Base-by-base conservation (phyloP, 148 eudicot genomes). In the Spergularia marina region DNA sequence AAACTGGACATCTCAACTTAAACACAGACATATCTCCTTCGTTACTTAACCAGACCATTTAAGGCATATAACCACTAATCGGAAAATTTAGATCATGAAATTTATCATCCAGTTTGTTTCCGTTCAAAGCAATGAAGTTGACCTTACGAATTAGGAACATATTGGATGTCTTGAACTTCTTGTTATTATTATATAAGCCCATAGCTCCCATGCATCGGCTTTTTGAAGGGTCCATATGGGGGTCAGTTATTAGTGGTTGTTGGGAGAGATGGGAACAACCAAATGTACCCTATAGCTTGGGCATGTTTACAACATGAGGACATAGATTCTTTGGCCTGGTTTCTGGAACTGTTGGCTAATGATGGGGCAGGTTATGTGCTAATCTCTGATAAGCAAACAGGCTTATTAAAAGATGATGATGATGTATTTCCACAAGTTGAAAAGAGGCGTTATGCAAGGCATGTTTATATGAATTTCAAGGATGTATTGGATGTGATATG, bases 401-500 rank as follows among this genome's bases (percentile, higher is more conserved):
- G 71, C 1, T 53, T 75, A 3, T 13, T 64, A 9, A 41, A n/a
- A 21, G 62, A 23, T 1, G 30, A 65, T 2, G 39, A 18, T 10
- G 12, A 20, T 1, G 12, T 76, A 2, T 8, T 12, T 1, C 65
- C 72, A 9, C 41, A 54, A 16, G 72, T 10, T 12, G 72, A 76
- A n/a, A 39, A 53, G 0, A 39, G 78, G 40, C 18, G 54, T 1
- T 76, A 72, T 67, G 65, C 59, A 2, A 66, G 72, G 6, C 78
- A 76, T 20, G 25, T 63, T 7, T 53, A 74, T 39, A 47, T 44
- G 15, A 76, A 76, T n/a, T 76, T 76, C 30, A 51, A 76, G 57
- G 72, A 53, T 56, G 7, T 65, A 14, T 65, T 65, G 68, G 68
- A 65, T 51, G 15, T 9, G 68, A 49, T 8, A 65, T 36, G 17